Evolutionary conservation across 139 green algal species (phyloP), one percentile per base, ranked within the genome.

Genomic region (Haematococcus lacustris): DNA sequence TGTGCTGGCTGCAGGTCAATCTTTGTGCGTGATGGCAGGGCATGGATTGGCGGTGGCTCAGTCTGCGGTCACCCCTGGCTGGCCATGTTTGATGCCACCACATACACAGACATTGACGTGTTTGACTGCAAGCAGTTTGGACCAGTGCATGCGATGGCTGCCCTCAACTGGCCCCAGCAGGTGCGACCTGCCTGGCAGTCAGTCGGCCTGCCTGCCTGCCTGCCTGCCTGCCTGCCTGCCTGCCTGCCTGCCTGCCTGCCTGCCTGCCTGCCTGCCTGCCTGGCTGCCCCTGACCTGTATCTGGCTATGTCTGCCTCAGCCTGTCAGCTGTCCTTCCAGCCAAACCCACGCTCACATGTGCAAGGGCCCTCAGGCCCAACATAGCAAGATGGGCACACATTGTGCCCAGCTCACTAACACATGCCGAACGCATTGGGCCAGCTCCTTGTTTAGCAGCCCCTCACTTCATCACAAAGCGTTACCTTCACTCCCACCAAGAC

Each of bases 1-100:
- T n/a, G n/a, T n/a, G n/a, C n/a, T n/a, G n/a, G n/a, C 59, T 4
- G 30, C 67, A 72, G 67, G 67, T 32, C 40, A 51, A 75, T 86
- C 51, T 64, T 82, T 9, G 28, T 80, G 38, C 72, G 73, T 0
- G 77, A 82, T 21, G 68, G 62, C 41, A 47, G 76, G 7, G 82
- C 70, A 0, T 87, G 78, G 78, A 74, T 79, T n/a, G 73, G 70
- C 35, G 82, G 82, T 30, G 82, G 82, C 0, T 38, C 65, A 4
- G 9, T 3, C 51, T 30, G 34, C n/a, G 33, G 35, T 6, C 50
- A 78, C 30, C 72, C 72, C 13, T 87, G 82, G 82, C 62, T 87
- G 13, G 61, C 71, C 35, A n/a, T 85, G 33, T 87, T 78, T 73
- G 68, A 83, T 65, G 38, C 78, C 1, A 57, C n/a, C 2, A 71